Percentiles rank a stretch among this genome's conserved stretches.
Evolutionary conservation across 257 asterid genomes (phyloP).

Genomic region (Rauvolfia tetraphylla): DNA sequence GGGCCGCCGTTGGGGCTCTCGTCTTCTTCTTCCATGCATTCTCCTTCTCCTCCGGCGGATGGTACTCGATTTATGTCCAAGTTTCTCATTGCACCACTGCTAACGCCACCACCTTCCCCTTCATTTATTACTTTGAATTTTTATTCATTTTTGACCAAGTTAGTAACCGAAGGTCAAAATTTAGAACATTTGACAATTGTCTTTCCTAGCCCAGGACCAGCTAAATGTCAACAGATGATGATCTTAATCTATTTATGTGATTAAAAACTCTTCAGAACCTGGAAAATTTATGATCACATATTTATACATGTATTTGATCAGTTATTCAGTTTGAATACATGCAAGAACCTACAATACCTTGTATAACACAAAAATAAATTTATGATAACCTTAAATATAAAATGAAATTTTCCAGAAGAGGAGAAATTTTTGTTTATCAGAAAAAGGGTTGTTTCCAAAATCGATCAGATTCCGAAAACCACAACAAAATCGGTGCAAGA

Average conservation of each 20-base stretch:
- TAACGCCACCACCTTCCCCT: slow-evolving; percentile 36
- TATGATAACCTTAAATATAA: neutral
- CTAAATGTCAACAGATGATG: neutral
- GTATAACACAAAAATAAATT: neutral
- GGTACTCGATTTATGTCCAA: slow-evolving; percentile 67
- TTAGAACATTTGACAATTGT: slow-evolving; percentile 3
- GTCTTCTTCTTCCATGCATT: slow-evolving; percentile 49
- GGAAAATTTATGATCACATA: neutral
- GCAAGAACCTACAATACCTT: slow-evolving; percentile 10
- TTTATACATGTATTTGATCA: neutral
- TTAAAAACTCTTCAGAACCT: neutral
- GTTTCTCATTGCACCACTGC: slow-evolving; percentile 33
- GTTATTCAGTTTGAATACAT: neutral
- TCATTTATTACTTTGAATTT: neutral
- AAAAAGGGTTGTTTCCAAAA: neutral
- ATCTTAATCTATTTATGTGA: neutral
- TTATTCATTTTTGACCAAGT: slow-evolving; percentile 2
- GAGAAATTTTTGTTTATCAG: too few relatives aligned
- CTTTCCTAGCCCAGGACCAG: slow-evolving; percentile 3
- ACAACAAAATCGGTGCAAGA: neutral
- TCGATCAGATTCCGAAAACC: neutral
- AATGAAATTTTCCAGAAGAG: neutral
- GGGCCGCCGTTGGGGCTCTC: slow-evolving; percentile 42
- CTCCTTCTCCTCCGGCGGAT: slow-evolving; percentile 37
- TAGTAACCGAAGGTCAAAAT: slow-evolving; percentile 10